Evolutionary conservation across 2,329 filamentous ascomycete species (phyloP).

Genomic region (Curvularia sp.): DNA sequence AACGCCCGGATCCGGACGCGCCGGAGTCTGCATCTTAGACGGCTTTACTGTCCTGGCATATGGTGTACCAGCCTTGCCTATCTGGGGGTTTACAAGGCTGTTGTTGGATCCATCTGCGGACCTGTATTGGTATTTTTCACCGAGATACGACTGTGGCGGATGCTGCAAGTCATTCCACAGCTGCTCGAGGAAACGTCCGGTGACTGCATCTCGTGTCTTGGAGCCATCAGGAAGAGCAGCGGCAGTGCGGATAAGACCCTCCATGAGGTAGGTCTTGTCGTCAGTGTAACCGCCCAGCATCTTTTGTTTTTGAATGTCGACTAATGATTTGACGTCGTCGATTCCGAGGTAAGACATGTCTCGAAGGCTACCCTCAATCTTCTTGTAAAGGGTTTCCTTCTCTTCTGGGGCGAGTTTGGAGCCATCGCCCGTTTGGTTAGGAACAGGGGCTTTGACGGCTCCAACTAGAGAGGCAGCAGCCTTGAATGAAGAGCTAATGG

Average conservation of each 20-base stretch:
- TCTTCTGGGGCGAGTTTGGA: constrained; percentile 47
- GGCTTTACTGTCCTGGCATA: constrained; percentile 73
- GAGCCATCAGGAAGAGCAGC: constrained; percentile 52
- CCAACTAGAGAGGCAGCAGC: constrained; percentile 37
- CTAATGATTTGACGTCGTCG: constrained; percentile 48
- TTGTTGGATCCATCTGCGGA: constrained; percentile 59
- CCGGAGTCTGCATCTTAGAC: constrained; percentile 62
- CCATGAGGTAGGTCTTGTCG: constrained; percentile 69
- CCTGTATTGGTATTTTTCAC: constrained; percentile 56
- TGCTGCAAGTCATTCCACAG: constrained; percentile 59
- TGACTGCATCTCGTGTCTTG: constrained; percentile 50
- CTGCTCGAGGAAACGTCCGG: constrained; percentile 54
- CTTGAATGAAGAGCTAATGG: constrained; percentile 40
- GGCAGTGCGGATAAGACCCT: constrained; percentile 61
- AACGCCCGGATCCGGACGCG: constrained; percentile 68
- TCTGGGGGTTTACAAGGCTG: constrained; percentile 67
- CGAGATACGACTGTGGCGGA: constrained; percentile 56
- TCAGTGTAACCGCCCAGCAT: constrained; percentile 62
- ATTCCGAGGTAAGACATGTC: constrained; percentile 46
- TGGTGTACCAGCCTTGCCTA: constrained; percentile 70
- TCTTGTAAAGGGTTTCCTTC: constrained; percentile 40
- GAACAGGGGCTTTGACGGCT: constrained; percentile 39
- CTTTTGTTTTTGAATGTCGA: constrained; percentile 46
- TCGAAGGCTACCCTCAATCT: constrained; percentile 41
- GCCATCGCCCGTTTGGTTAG: constrained; percentile 54